Percentiles rank a stretch among this genome's conserved stretches.
phyloP scores from a whole-genome alignment of 2,329 filamentous ascomycete genomes.

The Apiospora koreana region DNA sequence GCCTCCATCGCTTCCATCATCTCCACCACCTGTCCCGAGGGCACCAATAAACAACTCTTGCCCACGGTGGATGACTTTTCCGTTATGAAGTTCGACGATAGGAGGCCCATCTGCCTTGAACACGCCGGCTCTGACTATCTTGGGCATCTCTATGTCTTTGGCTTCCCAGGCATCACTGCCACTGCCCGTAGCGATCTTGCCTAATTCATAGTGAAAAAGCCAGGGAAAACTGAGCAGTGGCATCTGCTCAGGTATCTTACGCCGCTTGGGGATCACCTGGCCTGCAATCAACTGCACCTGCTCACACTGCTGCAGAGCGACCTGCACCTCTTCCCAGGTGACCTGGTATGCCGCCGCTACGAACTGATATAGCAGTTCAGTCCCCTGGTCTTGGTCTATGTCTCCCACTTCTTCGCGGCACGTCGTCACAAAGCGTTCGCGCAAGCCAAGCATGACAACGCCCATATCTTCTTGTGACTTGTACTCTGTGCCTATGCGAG shows the following conservation, averaged over 20 bases:
- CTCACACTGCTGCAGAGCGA: constrained; percentile 52
- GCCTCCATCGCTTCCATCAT: background rate
- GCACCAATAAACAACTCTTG: constrained; percentile 9
- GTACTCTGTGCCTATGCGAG: constrained; percentile 73
- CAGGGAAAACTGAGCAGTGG: constrained; percentile 94
- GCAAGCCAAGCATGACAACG: constrained; percentile 64
- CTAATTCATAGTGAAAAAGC: constrained; percentile 77
- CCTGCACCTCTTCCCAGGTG: constrained; percentile 69
- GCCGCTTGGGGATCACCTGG: constrained; percentile 35
- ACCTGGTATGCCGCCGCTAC: constrained; percentile 87
- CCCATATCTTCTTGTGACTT: constrained; percentile 85
- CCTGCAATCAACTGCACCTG: constrained; percentile 36
- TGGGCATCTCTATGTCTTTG: constrained; percentile 30
- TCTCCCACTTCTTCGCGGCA: constrained; percentile 67
- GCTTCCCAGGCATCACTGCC: constrained; percentile 24
- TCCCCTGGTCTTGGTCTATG: constrained; percentile 39
- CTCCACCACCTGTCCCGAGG: background rate
- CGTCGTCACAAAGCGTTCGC: constrained; percentile 65
- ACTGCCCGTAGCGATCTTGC: constrained; percentile 60
- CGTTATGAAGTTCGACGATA: constrained; percentile 8
- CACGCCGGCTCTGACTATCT: constrained; percentile 15
- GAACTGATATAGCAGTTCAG: constrained; percentile 66
- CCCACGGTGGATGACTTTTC: constrained; percentile 11
- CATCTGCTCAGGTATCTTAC: constrained; percentile 52
- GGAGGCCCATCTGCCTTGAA: background rate